Base-by-base conservation (phyloP, 208 protist genomes). In the Trypanosomatidae sp. region DNA sequence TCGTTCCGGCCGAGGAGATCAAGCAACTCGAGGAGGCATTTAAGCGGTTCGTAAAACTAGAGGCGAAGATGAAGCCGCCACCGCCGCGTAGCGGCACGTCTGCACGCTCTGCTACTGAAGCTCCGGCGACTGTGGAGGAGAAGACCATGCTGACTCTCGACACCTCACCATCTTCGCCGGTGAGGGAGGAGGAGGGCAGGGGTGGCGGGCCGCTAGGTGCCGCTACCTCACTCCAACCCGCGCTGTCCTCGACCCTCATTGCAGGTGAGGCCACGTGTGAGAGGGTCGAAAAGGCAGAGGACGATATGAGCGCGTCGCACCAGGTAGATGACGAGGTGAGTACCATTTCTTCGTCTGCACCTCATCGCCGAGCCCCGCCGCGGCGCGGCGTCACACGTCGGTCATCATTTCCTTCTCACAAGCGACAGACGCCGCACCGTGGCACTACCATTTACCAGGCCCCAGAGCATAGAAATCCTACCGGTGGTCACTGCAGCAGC, bases 11-110 rank as follows among this genome's bases (percentile, higher is more conserved):
- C 22, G 77, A 88, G 15, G 81, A 97, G 56, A 78, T 85, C 10
- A 81, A 87, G 52, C 19, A 75, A 33, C 43, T 95, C 43, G 84
- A 95, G 52, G 80, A 84, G n/a, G 75, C 73, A 22, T 97, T 91
- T 80, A 80, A 75, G 49, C 77, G 74, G 17, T 76, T 97, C 43
- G 52, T 88, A 13, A 87, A 88, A 59, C 66, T 84, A 9, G 90
- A 97, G 71, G 76, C 66, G n/a, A 62, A 58, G 53, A 55, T 68
- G 66, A 53, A 73, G 69, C 74, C 33, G 28, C 64, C 47, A n/a
- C 65, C 56, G 10, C 66, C 36, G 44, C 66, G 46, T 13, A n/a
- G 30, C 17, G 49, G n/a, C 46, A 56, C n/a, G 56, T 25, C 65
- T 46, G 52, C 44, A 46, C 44, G 28, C 5, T 53, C 64, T 39